phyloP scores from a whole-genome alignment of 2,329 filamentous ascomycete species.

The Tricladium varicosporioides region DNA sequence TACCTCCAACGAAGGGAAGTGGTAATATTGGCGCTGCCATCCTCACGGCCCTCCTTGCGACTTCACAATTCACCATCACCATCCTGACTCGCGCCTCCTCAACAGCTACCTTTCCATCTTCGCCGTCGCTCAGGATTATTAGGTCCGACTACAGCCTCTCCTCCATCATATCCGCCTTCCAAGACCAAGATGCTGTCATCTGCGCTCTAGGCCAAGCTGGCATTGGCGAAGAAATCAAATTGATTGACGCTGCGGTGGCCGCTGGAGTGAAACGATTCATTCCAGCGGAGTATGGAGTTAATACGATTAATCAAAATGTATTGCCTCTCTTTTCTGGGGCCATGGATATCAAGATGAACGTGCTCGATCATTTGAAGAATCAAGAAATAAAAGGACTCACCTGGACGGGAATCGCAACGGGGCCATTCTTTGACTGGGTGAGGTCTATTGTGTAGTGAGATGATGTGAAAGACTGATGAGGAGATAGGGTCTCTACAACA shows the following conservation, averaged over 20 bases:
- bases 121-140: conserved; percentile 15
- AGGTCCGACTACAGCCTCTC: conserved; percentile 17
- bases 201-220: conserved; percentile 11
- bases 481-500: conserved; percentile 28
- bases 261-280: conserved; percentile 59
- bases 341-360: conserved; percentile 32
- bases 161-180: conserved; percentile 29
- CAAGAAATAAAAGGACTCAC: conserved; percentile 29
- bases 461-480: neutral
- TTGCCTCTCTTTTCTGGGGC: conserved; percentile 29
- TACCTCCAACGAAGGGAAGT: conserved; percentile 22
- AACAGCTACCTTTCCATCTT: conserved; percentile 23
- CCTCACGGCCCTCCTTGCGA: conserved; percentile 30
- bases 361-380: conserved; percentile 32
- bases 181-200: conserved; percentile 25
- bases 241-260: conserved; percentile 55
- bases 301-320: conserved; percentile 10
- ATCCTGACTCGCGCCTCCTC: conserved; percentile 35
- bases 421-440: conserved; percentile 24
- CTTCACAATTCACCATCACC: conserved; percentile 31
- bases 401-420: conserved; percentile 34
- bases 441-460: conserved; percentile 27
- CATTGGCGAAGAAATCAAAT: conserved; percentile 15
- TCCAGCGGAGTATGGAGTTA: conserved; percentile 51
- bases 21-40: conserved; percentile 34